Percentiles rank a stretch among this genome's conserved stretches.
Conservation (phyloP, 2,329 filamentous ascomycete species). For the Fusarium sp. region DNA sequence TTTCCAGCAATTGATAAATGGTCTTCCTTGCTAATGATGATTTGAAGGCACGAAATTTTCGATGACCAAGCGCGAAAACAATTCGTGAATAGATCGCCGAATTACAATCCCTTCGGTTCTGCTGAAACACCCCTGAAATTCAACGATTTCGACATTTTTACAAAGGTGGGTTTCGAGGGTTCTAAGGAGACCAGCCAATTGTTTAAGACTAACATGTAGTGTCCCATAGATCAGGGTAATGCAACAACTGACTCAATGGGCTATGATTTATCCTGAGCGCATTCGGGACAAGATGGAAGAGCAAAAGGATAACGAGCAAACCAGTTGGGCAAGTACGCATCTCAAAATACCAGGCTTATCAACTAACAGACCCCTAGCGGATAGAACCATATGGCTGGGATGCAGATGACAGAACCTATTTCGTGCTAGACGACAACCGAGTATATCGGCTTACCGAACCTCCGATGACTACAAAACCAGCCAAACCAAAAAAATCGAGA, state of each 20-base stretch:
- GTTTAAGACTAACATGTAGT: neutral
- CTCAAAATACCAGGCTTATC: neutral
- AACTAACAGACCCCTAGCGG: constrained; percentile 59
- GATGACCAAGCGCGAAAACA: constrained; percentile 94
- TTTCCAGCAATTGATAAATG: constrained; percentile 37
- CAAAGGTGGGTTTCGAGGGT: constrained; percentile 70
- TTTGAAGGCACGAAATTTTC: constrained; percentile 80
- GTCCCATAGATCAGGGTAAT: constrained; percentile 74
- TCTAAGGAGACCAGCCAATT: neutral
- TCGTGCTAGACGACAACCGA: constrained; percentile 92
- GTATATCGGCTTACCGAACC: constrained; percentile 90
- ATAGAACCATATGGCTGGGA: constrained; percentile 93
- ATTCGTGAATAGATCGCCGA: constrained; percentile 83
- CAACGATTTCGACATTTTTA: constrained; percentile 82
- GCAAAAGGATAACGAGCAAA: constrained; percentile 83
- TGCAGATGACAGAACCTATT: constrained; percentile 85
- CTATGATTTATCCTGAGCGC: constrained; percentile 86
- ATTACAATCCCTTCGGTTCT: constrained; percentile 85
- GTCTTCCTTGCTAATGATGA: constrained; percentile 18
- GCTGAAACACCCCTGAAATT: constrained; percentile 81
- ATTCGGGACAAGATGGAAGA: constrained; percentile 89
- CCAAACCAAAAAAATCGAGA: constrained; percentile 75
- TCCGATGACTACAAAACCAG: constrained; percentile 71
- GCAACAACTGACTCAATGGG: constrained; percentile 90
- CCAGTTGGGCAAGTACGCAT: constrained; percentile 78